Percentiles rank a stretch among this genome's conserved stretches.
Conservation (phyloP, 2,329 filamentous ascomycete genomes). For the Sporothrix dimorphospora region DNA sequence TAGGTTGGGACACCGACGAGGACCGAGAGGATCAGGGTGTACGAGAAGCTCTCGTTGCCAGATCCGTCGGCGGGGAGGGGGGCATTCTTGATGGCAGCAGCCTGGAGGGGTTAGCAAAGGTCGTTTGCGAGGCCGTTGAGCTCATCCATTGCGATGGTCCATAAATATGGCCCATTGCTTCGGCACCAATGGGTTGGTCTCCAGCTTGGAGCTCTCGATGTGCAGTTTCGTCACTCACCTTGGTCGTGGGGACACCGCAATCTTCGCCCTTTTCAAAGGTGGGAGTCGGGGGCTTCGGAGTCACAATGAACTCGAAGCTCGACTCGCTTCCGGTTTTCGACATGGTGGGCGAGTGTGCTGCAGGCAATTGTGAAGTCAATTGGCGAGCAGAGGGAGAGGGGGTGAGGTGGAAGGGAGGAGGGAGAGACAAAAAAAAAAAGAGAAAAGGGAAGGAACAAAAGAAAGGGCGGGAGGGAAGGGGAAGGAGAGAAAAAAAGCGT, state of each 20-base stretch:
- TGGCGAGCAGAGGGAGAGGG: constrained; percentile 19
- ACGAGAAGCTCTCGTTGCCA: constrained; percentile 86
- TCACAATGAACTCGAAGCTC: constrained; percentile 67
- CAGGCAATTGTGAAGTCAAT: constrained; percentile 28
- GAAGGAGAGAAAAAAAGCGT: constrained; percentile 12
- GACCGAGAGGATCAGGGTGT: constrained; percentile 71
- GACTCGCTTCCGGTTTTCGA: constrained; percentile 57
- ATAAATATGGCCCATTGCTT: neutral
- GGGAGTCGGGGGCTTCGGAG: constrained; percentile 54
- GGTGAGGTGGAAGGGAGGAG: neutral
- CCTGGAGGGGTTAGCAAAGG: constrained; percentile 56
- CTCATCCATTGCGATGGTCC: neutral
- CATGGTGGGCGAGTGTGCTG: constrained; percentile 44
- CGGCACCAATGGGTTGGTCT: neutral
- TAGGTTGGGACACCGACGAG: constrained; percentile 75
- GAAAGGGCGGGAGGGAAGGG: neutral
- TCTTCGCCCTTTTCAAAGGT: constrained; percentile 56
- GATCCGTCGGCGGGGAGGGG: constrained; percentile 88
- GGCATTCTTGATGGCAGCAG: constrained; percentile 87
- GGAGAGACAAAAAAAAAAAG: neutral
- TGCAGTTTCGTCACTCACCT: constrained; percentile 45
- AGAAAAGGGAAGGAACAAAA: neutral
- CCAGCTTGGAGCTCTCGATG: neutral
- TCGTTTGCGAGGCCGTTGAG: neutral
- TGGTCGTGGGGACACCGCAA: constrained; percentile 59